Percentiles rank a stretch among this genome's conserved stretches.
Evolutionary conservation across 176 grass and related monocot genomes (phyloP).

Genomic region (Carex littledalei): DNA sequence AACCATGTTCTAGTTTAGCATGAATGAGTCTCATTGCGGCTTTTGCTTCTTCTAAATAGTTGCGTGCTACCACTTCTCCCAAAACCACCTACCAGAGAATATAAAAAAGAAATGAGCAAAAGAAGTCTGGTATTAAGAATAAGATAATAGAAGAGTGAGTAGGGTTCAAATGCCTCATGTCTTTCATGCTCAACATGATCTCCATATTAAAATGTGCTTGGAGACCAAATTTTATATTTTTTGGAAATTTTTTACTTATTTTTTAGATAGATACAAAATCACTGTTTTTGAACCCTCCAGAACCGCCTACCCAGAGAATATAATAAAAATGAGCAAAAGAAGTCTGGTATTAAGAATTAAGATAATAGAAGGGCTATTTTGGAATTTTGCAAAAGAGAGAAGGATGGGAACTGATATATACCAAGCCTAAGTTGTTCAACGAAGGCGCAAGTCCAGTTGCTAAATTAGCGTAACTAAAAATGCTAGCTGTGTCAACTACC

Average conservation of each 20-base stretch:
- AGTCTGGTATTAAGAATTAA: neutral
- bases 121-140: neutral
- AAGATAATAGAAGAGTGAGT: neutral
- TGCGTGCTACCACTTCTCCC: conserved; percentile 45
- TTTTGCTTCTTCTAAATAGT: conserved; percentile 83
- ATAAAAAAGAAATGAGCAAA: conserved; percentile 20
- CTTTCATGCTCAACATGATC: too few relatives aligned
- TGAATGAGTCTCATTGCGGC: conserved; percentile 70
- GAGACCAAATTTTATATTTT: too few relatives aligned
- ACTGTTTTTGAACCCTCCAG: conserved; percentile 10
- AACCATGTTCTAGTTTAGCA: conserved; percentile 67
- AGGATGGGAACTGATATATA: conserved; percentile 29
- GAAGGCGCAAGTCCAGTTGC: conserved; percentile 36
- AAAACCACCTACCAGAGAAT: conserved; percentile 45
- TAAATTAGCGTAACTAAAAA: conserved; percentile 61
- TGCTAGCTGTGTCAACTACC: conserved; percentile 73
- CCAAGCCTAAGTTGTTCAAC: conserved; percentile 72
- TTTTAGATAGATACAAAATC: too few relatives aligned
- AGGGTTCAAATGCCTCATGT: too few relatives aligned
- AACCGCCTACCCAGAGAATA: neutral
- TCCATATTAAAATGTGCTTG: too few relatives aligned
- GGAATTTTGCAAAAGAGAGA: neutral
- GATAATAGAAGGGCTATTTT: neutral
- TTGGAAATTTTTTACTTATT: too few relatives aligned
- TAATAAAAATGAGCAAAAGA: neutral